Evolutionary conservation across 345 rosid genomes (phyloP).

Genomic region (Heritiera littoralis): DNA sequence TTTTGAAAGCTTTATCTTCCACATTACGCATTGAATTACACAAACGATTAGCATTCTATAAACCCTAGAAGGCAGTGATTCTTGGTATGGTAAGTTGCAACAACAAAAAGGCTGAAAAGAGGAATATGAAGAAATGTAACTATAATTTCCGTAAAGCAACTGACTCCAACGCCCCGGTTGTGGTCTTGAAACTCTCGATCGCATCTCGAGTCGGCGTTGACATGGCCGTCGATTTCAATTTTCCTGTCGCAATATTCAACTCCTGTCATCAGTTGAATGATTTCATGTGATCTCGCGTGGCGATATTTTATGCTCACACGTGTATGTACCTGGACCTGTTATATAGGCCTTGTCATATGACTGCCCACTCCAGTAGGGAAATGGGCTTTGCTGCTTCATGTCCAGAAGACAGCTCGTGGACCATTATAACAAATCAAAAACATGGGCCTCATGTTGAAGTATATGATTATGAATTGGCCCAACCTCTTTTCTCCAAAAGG

Average conservation of each 20-base stretch:
- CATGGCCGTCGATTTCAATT: slow-evolving; percentile 40
- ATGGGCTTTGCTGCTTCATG: too few species aligned
- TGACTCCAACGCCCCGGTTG: slow-evolving; percentile 81
- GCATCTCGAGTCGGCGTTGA: slow-evolving; percentile 58
- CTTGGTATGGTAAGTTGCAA: slow-evolving; percentile 11
- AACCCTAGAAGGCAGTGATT: slow-evolving; percentile 21
- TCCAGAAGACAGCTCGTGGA: too few species aligned
- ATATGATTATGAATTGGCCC: too few species aligned
- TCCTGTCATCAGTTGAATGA: too few species aligned
- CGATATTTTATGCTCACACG: too few species aligned
- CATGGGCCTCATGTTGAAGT: too few species aligned
- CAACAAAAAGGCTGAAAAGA: background rate
- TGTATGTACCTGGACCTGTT: too few species aligned
- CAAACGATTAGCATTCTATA: background rate
- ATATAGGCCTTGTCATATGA: too few species aligned
- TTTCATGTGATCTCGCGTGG: too few species aligned
- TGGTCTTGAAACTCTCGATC: slow-evolving; percentile 59
- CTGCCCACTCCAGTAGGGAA: too few species aligned
- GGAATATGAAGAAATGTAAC: slow-evolving; percentile 38
- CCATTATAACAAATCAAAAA: too few species aligned
- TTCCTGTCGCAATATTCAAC: background rate
- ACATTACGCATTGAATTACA: background rate
- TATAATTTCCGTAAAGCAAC: slow-evolving; percentile 67
- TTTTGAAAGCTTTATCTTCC: background rate
- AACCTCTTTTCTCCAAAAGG: too few species aligned